These are phyloP conservation scores for Didymella pomorum DNA, from an alignment of 2,329 filamentous ascomycete genomes.

Conservation along the genomic window DNA sequence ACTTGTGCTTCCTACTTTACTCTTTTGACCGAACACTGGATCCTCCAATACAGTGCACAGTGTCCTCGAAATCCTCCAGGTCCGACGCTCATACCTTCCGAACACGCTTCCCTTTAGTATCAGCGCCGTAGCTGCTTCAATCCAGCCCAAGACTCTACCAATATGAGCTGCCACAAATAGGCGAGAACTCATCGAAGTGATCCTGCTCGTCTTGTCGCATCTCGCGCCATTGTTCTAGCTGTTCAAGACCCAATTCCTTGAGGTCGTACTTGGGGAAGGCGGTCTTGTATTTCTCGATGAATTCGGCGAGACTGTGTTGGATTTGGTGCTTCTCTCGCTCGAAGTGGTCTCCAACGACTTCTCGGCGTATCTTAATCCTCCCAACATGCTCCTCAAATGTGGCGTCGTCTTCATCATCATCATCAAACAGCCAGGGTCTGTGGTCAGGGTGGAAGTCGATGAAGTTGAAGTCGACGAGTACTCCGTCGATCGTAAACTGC, in stretches of 20 bases:
- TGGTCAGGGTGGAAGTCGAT: not conserved
- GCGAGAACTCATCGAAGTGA: not conserved
- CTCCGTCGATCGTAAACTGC: not conserved
- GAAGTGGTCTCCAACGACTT: not conserved
- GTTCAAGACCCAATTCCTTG: not conserved
- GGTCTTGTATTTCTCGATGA: not conserved
- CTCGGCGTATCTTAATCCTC: not conserved
- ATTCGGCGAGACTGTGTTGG: not conserved
- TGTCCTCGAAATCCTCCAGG: not conserved
- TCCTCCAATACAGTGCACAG: not conserved
- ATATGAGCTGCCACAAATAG: too few species aligned
- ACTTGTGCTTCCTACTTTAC: not conserved
- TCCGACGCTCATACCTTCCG: too few species aligned
- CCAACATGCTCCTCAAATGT: not conserved
- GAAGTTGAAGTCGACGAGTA: not conserved
- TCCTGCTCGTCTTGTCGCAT: not conserved
- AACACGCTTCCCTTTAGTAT: too few species aligned
- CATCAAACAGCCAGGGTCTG: not conserved
- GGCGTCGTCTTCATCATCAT: not conserved
- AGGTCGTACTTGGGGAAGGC: not conserved
- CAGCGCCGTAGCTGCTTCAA: too few species aligned
- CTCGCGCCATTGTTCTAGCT: not conserved
- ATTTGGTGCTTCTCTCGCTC: not conserved
- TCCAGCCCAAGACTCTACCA: too few species aligned
- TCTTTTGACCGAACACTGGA: not conserved